A percentile compares a stretch with the other conserved stretches of the same genome.
These are phyloP conservation scores for Drechslera avenae DNA, from an alignment of 2,329 filamentous ascomycete species.

Conservation along the genomic window DNA sequence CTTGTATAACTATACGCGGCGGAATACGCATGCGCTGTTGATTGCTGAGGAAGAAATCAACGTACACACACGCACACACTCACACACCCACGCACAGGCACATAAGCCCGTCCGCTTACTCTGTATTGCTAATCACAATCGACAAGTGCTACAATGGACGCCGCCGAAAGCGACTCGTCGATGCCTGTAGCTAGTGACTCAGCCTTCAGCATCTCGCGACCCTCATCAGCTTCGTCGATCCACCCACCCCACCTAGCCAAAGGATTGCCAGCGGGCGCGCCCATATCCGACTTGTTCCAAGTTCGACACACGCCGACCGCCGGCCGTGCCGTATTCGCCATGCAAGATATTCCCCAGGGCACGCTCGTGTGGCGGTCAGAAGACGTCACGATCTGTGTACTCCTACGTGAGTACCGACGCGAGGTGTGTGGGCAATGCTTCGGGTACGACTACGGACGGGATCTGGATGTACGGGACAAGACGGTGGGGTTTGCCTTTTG, in stretches of 20 bases:
- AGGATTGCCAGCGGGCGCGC: slow-evolving; percentile 29
- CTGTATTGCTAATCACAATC: slow-evolving; percentile 7
- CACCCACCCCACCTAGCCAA: slow-evolving; percentile 6
- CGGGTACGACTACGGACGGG: slow-evolving; percentile 52
- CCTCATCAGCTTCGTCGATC: slow-evolving; percentile 20
- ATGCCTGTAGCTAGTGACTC: slow-evolving; percentile 14
- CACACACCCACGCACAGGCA: slow-evolving; percentile 3
- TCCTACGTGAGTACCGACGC: slow-evolving; percentile 54
- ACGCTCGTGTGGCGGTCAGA: slow-evolving; percentile 47
- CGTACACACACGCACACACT: slow-evolving; percentile 2
- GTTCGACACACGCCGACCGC: slow-evolving; percentile 50
- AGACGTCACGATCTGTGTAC: slow-evolving; percentile 48
- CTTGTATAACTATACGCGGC: slow-evolving; percentile 1
- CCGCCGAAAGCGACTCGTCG: slow-evolving; percentile 16
- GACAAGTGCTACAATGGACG: slow-evolving; percentile 14
- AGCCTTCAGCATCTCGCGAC: slow-evolving; percentile 20
- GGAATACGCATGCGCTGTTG: slow-evolving; percentile 1
- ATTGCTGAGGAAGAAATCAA: neutral
- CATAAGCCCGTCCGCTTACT: neutral
- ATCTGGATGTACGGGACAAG: slow-evolving; percentile 47
- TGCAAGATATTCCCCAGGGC: slow-evolving; percentile 37
- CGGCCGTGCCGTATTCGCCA: slow-evolving; percentile 54
- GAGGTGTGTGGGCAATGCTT: slow-evolving; percentile 58
- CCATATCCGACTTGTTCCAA: slow-evolving; percentile 40
- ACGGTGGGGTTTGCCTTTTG: slow-evolving; percentile 53